These are phyloP conservation scores for Solanum sejunctum DNA, from an alignment of 257 asterid genomes.

Conservation along the genomic window DNA sequence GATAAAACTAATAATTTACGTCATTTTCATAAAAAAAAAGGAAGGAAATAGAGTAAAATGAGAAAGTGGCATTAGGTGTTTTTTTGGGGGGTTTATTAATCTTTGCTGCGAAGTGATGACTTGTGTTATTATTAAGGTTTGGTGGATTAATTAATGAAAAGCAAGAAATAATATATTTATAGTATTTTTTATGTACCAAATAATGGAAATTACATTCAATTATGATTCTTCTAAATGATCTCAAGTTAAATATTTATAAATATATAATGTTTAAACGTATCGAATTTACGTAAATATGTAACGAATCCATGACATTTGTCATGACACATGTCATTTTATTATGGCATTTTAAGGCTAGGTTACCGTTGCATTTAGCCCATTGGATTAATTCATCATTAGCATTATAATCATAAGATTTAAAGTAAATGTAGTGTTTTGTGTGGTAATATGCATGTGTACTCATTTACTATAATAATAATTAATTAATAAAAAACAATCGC, in stretches of 20 bases:
- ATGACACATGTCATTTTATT: not conserved
- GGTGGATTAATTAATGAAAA: not conserved
- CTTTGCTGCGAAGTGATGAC: constrained; percentile 6
- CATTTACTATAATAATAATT: not conserved
- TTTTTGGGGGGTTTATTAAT: not conserved
- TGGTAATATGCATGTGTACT: not conserved
- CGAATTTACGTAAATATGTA: not conserved
- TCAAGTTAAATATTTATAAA: not conserved
- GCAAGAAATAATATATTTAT: not conserved
- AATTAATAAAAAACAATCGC: not conserved
- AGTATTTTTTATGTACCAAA: not conserved
- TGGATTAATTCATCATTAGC: not conserved
- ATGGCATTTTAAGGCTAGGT: not conserved
- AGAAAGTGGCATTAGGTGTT: not conserved
- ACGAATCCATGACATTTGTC: not conserved
- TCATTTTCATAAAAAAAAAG: not conserved
- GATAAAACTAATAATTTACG: no score
- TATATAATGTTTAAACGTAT: not conserved
- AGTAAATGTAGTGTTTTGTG: not conserved
- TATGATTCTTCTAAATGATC: not conserved
- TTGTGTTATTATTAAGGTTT: not conserved
- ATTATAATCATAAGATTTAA: not conserved
- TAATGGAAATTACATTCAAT: not conserved
- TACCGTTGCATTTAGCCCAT: not conserved
- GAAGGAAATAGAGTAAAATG: not conserved